Evolutionary conservation across 2,329 filamentous ascomycete genomes (phyloP), one percentile per base, ranked within the genome.

Genomic region (Fusarium compactum): DNA sequence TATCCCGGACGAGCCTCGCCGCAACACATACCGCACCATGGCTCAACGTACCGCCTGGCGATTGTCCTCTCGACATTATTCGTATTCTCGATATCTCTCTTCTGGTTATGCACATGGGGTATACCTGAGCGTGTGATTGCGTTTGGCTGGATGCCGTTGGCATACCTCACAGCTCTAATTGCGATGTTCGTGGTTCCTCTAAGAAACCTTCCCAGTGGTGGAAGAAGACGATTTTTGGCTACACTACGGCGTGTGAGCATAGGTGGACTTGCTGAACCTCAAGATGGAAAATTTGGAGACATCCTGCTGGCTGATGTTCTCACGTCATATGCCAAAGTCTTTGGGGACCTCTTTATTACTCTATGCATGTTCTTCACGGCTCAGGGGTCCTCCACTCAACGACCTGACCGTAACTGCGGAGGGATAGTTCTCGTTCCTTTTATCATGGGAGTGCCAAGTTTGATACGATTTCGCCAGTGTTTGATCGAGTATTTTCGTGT

Each of bases 251-350:
- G 96, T 60, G 90, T 98, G 65, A 89, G 89, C 73, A 83, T 98
- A 45, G 96, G 96, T 25, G 95, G 95, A 1, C 86, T 99, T 25
- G 95, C 96, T 16, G 91, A 95, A 80, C 85, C 92, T 1, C 89
- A 92, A 73, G 92, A 98, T 80, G 94, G 95, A 58, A 97, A 97
- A 78, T 98, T 98, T 76, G 95, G 94, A 59, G 96, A 99, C 78
- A 92, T 98, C 55, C 83, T 99, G 62, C 88, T 99, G 20, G 95
- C 96, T 34, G 96, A 99, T 86, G 95, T 94, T 58, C 82, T 98
- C 74, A 99, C 96, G 44, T 97, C 93, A 76, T 99, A 98, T 79
- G 91, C 95, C 67, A 97, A 97, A 80, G 92, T 98, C 30, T 85
- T 97, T 29, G 95, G 91, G 25, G 96, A 99, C 79, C 82, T 98